Base-by-base conservation (phyloP, 805 yeast genomes). In the Ogataea paradorogensis region DNA sequence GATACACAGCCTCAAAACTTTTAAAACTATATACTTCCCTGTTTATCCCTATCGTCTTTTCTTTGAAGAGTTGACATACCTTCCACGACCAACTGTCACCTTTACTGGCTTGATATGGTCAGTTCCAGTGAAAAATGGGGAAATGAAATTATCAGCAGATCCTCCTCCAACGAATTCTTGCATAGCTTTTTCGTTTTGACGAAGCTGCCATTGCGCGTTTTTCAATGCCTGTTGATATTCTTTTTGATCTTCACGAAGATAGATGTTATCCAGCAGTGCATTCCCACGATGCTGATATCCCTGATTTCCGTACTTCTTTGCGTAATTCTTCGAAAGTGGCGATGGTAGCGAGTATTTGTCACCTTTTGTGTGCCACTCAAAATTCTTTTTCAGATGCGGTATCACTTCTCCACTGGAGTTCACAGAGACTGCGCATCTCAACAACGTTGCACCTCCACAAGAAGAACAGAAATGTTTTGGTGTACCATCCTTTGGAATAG, bases 111-210 rank as follows among this genome's bases (percentile, higher is more conserved):
- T 60, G 13, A 66, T 54, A 35, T 59, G 58, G 59, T 80, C 75
- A 43, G 73, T 66, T n/a, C 83, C 78, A 26, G 80, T 70, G 28
- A 71, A 75, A 40, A 93, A 93, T n/a, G 99, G 99, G 10, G 96
- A 84, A 35, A 84, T 79, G 51, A 80, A 80, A 52, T 84, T 84
- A 63, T 84, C 86, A 38, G 97, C 90, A 38, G 89, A 80, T 5
- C 93, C 93, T n/a, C 95, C 95, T 13, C 97, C 96, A 35, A 90
- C 81, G 83, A 95, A 93, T 53, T 87, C 88, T 51, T 83, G 81
- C 47, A 89, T 67, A 42, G 84, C 70, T 61, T 90, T 90, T 55
- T 90, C 97, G 53, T 86, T 87, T 54, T 86, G 84, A 54, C 85
- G 74, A 55, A 85, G 76, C 52, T 81, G 83, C 95, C 96, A 88